Percentiles rank a stretch among this genome's conserved stretches.
phyloP scores from a whole-genome alignment of 2,329 filamentous ascomycete genomes.

The Pseudogymnoascus sp. region DNA sequence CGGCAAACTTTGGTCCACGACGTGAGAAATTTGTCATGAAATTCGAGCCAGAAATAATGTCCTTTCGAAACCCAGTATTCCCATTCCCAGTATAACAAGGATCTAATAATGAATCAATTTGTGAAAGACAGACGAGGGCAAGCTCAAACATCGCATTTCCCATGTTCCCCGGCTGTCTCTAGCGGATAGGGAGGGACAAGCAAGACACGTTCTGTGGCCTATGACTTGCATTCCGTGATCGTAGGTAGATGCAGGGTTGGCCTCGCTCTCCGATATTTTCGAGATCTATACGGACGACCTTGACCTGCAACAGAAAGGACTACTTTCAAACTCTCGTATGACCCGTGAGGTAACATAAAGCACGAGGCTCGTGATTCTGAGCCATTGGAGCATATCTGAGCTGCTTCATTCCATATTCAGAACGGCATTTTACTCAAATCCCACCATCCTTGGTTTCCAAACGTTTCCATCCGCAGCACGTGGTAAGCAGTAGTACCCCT shows the following conservation, averaged over 20 bases:
- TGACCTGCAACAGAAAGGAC: background rate
- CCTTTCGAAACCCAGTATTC: background rate
- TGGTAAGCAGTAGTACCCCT: background rate
- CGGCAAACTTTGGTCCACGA: background rate
- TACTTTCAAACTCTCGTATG: constrained; percentile 1
- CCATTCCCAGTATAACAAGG: background rate
- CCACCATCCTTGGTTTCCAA: background rate
- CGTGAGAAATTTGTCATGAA: constrained; percentile 6
- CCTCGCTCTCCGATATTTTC: background rate
- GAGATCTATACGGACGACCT: background rate
- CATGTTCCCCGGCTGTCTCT: background rate
- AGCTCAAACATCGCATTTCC: background rate
- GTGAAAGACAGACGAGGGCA: background rate
- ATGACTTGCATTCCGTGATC: constrained; percentile 2
- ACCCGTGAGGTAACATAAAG: background rate
- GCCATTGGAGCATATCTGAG: background rate
- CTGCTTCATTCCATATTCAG: background rate
- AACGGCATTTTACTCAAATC: background rate
- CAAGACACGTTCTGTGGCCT: constrained; percentile 5
- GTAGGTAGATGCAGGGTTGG: background rate
- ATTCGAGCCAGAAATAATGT: background rate
- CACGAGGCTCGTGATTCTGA: background rate
- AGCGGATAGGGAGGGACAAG: background rate
- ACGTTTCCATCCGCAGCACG: background rate
- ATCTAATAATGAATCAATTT: background rate